phyloP scores from a whole-genome alignment of 2,329 filamentous ascomycete species.

The Capronia americana region DNA sequence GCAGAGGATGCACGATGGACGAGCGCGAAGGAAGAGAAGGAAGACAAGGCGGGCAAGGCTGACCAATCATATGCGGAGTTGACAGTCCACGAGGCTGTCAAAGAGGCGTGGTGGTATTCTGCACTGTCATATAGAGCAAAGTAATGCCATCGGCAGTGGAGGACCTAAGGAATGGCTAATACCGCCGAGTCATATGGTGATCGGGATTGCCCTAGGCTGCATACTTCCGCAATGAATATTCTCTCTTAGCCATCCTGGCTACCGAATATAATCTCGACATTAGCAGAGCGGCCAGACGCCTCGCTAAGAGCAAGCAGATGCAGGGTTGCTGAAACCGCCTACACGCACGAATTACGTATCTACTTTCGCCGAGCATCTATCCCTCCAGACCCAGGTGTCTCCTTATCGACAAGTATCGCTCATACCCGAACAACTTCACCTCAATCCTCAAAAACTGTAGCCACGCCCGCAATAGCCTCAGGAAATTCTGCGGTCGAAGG shows the following conservation, averaged over 20 bases:
- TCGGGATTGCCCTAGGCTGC: too few relatives aligned
- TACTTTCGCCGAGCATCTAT: neutral
- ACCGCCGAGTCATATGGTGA: neutral
- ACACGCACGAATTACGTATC: neutral
- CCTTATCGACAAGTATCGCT: constrained; percentile 61
- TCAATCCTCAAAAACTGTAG: constrained; percentile 62
- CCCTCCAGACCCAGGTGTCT: constrained; percentile 55
- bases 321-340: neutral
- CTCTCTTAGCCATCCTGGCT: neutral
- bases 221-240: neutral
- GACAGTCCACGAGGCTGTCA: neutral
- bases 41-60: neutral
- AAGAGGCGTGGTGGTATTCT: neutral
- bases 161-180: neutral
- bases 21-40: neutral
- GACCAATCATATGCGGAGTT: neutral
- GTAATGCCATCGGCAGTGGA: neutral
- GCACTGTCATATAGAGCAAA: neutral
- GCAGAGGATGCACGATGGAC: neutral
- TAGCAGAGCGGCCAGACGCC: neutral
- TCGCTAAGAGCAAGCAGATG: constrained; percentile 9
- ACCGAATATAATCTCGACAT: neutral
- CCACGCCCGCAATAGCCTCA: constrained; percentile 60
- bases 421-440: constrained; percentile 64
- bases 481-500: constrained; percentile 59